phyloP scores from a whole-genome alignment of 2,329 filamentous ascomycete genomes.

The Eutypa lata region DNA sequence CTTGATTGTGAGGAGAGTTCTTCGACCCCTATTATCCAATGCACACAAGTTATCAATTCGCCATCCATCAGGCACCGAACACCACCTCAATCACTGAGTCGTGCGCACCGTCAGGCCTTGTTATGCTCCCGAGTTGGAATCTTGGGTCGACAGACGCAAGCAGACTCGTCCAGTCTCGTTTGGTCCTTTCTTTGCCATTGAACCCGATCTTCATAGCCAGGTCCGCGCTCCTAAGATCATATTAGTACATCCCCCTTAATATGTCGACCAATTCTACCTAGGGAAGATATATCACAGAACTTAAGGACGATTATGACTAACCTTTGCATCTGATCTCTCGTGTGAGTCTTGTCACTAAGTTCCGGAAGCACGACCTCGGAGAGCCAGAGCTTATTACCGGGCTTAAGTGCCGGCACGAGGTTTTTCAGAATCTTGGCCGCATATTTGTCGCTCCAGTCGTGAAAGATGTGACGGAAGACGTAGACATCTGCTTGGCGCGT shows the following conservation, averaged over 20 bases:
- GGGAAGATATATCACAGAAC: neutral
- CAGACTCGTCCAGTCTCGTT: conserved; percentile 10
- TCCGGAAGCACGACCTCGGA: conserved; percentile 20
- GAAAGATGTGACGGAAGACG: conserved; percentile 30
- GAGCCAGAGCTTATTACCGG: conserved; percentile 20
- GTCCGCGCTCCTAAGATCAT: conserved; percentile 7
- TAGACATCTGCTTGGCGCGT: conserved; percentile 18
- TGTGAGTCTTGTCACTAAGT: conserved; percentile 10
- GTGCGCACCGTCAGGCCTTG: conserved; percentile 8
- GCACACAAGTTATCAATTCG: neutral
- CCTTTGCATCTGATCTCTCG: conserved; percentile 10
- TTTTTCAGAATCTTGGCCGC: conserved; percentile 26
- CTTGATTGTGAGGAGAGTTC: no score
- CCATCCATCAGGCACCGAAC: conserved; percentile 1
- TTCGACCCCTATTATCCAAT: no score
- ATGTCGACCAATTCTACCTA: neutral
- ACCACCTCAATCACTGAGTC: conserved; percentile 15
- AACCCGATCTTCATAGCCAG: conserved; percentile 14
- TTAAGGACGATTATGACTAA: neutral
- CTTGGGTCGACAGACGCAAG: conserved; percentile 11
- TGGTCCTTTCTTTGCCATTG: conserved; percentile 15
- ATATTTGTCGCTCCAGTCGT: conserved; percentile 33
- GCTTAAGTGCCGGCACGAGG: conserved; percentile 26
- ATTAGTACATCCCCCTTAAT: neutral
- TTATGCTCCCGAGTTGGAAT: conserved; percentile 10